Evolutionary conservation across 202 grass and related monocot genomes (phyloP), one percentile per base, ranked within the genome.

Genomic region (Schoenoplectus tabernaemontani): DNA sequence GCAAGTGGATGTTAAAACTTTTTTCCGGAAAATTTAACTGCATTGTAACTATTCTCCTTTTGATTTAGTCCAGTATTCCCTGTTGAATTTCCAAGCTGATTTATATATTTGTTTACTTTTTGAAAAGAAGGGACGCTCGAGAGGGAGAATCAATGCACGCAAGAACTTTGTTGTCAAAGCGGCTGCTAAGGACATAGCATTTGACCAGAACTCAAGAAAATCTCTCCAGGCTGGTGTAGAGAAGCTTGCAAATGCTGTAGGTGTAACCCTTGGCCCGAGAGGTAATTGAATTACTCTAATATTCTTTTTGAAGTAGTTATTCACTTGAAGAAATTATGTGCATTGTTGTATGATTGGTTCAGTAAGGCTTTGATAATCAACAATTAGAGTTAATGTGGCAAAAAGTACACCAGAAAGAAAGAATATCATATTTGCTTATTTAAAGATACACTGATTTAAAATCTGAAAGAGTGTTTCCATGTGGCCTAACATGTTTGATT

Each of bases 241-340:
- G 82, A 97, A 97, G 84, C 93, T 97, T 33, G 93, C 93, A 46
- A 97, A 88, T 58, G 91, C 90, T 60, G 93, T 93, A 10, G 91
- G 93, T 16, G 91, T 93, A 50, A 93, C 93, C 56, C 93, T 97
- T 33, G 93, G 93, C 7, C 93, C 93, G 11, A 86, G 93, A 89
- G 93, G 93, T 97, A 82, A 16, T 20, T 4, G 60, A 16, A 39
- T 78, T 72, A 48, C 28, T n/a, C n/a, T n/a, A n/a, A n/a, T n/a
- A n/a, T n/a, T n/a, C n/a, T n/a, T n/a, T n/a, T n/a, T n/a, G n/a
- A n/a, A n/a, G n/a, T n/a, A n/a, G n/a, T 12, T 38, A 60, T 26
- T 41, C 17, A 84, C 9, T 79, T 33, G 33, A 1, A 78, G 47
- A 50, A 20, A 34, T 16, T 30, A 24, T 56, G 24, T 34, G 3